phyloP scores from a whole-genome alignment of 345 rosid genomes.

The Eutrema heterophyllum region DNA sequence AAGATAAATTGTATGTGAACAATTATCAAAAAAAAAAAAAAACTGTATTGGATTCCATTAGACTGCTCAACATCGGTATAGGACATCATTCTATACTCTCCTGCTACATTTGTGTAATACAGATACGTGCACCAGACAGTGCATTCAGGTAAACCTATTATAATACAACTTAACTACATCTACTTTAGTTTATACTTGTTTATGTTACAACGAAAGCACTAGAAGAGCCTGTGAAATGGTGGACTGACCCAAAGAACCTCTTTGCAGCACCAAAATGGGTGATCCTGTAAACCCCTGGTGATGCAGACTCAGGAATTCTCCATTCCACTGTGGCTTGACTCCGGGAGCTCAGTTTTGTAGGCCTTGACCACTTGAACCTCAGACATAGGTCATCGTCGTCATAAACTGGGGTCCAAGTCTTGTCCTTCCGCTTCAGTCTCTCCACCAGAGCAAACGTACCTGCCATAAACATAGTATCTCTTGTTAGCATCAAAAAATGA shows the following conservation, averaged over 20 bases:
- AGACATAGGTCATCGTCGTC: slow-evolving; percentile 96
- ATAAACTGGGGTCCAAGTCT: slow-evolving; percentile 71
- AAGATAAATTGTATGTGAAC: not conserved
- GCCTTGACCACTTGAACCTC: slow-evolving; percentile 84
- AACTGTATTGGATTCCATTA: not conserved
- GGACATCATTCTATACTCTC: not conserved
- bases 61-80: not conserved
- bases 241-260: slow-evolving; percentile 52
- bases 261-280: slow-evolving; percentile 92
- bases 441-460: slow-evolving; percentile 81
- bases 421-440: slow-evolving; percentile 53
- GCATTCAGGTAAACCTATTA: not conserved
- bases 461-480: slow-evolving; percentile 13
- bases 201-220: slow-evolving; percentile 71
- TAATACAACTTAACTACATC: not conserved
- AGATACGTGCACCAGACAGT: not conserved
- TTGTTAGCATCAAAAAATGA: slow-evolving; percentile 6
- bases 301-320: slow-evolving; percentile 68
- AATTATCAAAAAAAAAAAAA: not conserved
- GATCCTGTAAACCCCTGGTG: slow-evolving; percentile 76
- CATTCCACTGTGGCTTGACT: slow-evolving; percentile 82
- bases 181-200: slow-evolving; percentile 5
- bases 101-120: not conserved
- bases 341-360: slow-evolving; percentile 54
- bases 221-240: slow-evolving; percentile 83